phyloP scores from a whole-genome alignment of 352 stramenopile genomes.

The Pythium brassicae region DNA sequence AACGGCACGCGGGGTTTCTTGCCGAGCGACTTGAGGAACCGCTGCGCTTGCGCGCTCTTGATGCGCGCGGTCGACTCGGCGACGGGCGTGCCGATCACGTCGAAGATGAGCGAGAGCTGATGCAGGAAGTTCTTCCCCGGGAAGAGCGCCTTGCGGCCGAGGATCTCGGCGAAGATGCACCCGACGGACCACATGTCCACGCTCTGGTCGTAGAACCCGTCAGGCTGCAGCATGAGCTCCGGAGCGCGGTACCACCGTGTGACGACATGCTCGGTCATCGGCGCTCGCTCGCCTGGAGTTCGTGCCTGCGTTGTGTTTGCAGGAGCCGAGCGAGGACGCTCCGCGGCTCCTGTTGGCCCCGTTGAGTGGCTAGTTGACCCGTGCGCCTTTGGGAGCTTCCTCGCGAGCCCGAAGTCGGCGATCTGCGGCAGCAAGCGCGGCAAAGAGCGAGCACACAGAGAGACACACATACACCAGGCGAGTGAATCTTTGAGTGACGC shows the following conservation, averaged over 20 bases:
- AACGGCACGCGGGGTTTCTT: slow-evolving; percentile 57
- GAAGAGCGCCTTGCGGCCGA: slow-evolving; percentile 70
- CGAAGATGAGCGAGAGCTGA: slow-evolving; percentile 75
- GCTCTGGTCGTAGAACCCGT: slow-evolving; percentile 82
- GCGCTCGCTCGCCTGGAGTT: slow-evolving; percentile 21
- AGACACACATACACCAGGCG: not conserved
- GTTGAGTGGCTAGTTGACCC: not conserved
- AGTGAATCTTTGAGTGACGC: not conserved
- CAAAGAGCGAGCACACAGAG: too few relatives aligned
- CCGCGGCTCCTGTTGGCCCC: not conserved
- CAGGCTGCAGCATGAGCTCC: slow-evolving; percentile 89
- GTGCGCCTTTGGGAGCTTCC: slow-evolving; percentile 36
- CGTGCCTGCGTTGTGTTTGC: slow-evolving; percentile 14
- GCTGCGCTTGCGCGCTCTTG: slow-evolving; percentile 69
- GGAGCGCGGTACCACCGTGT: slow-evolving; percentile 90
- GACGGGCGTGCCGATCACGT: slow-evolving; percentile 64
- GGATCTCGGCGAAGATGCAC: slow-evolving; percentile 80
- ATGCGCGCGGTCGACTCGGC: slow-evolving; percentile 38
- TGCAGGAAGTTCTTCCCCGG: slow-evolving; percentile 80
- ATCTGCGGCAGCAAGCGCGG: slow-evolving; percentile 27
- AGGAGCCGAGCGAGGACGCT: slow-evolving; percentile 48
- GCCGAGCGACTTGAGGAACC: slow-evolving; percentile 60
- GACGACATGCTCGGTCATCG: slow-evolving; percentile 84
- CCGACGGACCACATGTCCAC: slow-evolving; percentile 92
- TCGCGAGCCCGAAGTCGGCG: slow-evolving; percentile 69